Evolutionary conservation across 2,329 filamentous ascomycete species (phyloP), one percentile per base, ranked within the genome.

Genomic region (Arthrinium puccinioides): DNA sequence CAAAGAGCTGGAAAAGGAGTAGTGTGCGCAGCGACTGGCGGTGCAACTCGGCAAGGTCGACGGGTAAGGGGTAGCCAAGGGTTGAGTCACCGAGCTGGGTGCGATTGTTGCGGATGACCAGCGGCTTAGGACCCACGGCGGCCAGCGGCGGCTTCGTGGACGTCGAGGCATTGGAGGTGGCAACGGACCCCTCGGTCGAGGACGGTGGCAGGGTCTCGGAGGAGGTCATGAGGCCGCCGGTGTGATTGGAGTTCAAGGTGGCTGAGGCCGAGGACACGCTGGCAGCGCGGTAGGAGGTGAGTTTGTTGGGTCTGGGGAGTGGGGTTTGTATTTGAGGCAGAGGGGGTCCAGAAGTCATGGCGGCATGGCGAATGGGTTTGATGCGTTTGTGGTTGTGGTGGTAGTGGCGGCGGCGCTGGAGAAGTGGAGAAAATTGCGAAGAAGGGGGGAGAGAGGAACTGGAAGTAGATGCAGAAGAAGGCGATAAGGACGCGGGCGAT

Each of bases 21-120:
- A 94, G 71, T 0, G 89, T 94, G 42, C 87, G 79, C 39, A 96
- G 68, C 32, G 81, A 88, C 61, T 96, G 89, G 40, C 89, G 78
- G 61, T 95, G 87, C 33, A 94, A 74, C 62, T 96, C 89, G 27
- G 82, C 69, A 27, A 95, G 74, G 62, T 96, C 90, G 63, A 84
- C 83, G 26, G 90, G 90, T 3, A 96, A 69, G n/a, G 87, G 87
- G 52, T 97, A 96, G 7, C 77, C 65, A 21, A 85, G 64, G 3
- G 74, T 70, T 8, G 73, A 67, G 53, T 94, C 86, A 54, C 84
- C 79, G 45, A 94, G 74, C 61, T 90, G 96, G 32, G 83, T 83
- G 40, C 88, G 83, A 36, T 87, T 87, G 64, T 92, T 82, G 52
- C 83, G 80, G 45, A 81, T 65, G 47, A 84, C 65, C 51, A 89